Base-by-base conservation (phyloP, 108 stramenopile species). In the Conticribra weissflogii region DNA sequence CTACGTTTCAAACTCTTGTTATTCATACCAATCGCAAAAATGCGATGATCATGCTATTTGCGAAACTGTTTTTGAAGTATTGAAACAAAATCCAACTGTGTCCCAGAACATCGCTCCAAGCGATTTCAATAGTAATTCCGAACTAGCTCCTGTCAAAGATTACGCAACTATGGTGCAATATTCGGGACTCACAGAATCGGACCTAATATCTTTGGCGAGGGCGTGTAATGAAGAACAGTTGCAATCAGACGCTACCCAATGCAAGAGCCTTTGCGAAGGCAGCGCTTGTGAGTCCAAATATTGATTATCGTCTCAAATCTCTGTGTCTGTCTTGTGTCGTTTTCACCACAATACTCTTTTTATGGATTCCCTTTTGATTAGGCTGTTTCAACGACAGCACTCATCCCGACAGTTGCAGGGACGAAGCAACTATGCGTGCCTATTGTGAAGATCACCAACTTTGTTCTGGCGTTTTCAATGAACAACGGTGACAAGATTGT, bases 191-290 rank as follows among this genome's bases (percentile, higher is more conserved):
- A 27, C 27, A 31, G 52, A 72, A 0, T 52, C 62, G 29, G 71
- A 65, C 22, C 49, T 60, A 31, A 23, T 72, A 0, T 21, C 33
- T 48, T 53, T 72, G 23, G 71, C 71, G 19, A 72, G 53, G 41
- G 61, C 71, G 17, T 72, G 71, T 32, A 72, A 63, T 54, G 34
- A 18, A 23, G 54, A 72, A 34, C 71, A 72, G 62, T 54, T 72
- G 48, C n/a, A 24, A 30, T 36, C 18, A 55, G 62, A 72, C 56
- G 46, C 31, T 15, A 23, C 54, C 25, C 55, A 63, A 18, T 72
- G 71, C 46, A 31, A 34, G 21, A 57, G 54, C 47, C 41, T 72
- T 15, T 72, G 71, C 49, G 32, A 63, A 55, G 71, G 55, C 18
- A 72, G 71, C 57, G 61, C 62, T 56, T 72, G 66, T 67, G 28